Percentiles rank a stretch among this genome's conserved stretches.
Evolutionary conservation across 2,329 filamentous ascomycete species (phyloP).

Genomic region (Dissoconium aciculare): DNA sequence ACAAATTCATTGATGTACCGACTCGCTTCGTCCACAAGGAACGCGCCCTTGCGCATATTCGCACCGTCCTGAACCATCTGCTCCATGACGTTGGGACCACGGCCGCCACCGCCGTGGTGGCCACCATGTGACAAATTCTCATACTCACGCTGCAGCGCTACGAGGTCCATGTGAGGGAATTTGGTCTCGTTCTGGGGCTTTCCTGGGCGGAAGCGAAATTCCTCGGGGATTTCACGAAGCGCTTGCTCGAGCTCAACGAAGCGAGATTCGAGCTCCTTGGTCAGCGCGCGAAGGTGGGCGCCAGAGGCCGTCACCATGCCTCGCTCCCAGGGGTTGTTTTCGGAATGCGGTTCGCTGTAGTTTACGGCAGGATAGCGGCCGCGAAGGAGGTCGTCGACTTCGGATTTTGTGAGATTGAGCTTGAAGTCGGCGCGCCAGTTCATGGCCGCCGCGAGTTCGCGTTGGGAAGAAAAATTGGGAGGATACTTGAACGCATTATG

Average conservation of each 20-base stretch:
- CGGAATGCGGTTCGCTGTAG: slow-evolving; percentile 28
- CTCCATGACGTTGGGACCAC: slow-evolving; percentile 25
- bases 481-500: slow-evolving; percentile 18
- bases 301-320: slow-evolving; percentile 63
- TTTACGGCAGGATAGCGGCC: slow-evolving; percentile 39
- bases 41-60: slow-evolving; percentile 23
- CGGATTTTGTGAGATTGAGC: slow-evolving; percentile 25
- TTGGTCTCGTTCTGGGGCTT: slow-evolving; percentile 21
- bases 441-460: slow-evolving; percentile 15
- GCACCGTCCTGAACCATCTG: slow-evolving; percentile 25
- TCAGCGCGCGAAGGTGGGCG: slow-evolving; percentile 59
- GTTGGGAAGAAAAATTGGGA: slow-evolving; percentile 14
- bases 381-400: slow-evolving; percentile 33
- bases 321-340: slow-evolving; percentile 31
- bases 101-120: too few species aligned
- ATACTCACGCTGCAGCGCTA: slow-evolving; percentile 16
- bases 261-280: slow-evolving; percentile 50
- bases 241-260: slow-evolving; percentile 54
- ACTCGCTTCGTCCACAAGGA: slow-evolving; percentile 25
- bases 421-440: slow-evolving; percentile 21
- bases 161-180: slow-evolving; percentile 21
- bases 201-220: slow-evolving; percentile 16
- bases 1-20: slow-evolving; percentile 27
- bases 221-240: slow-evolving; percentile 30
- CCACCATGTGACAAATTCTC: too few species aligned